Conservation (phyloP, 1,284 basidiomycete species). For the Apiotrichum mycotoxinovorans region DNA sequence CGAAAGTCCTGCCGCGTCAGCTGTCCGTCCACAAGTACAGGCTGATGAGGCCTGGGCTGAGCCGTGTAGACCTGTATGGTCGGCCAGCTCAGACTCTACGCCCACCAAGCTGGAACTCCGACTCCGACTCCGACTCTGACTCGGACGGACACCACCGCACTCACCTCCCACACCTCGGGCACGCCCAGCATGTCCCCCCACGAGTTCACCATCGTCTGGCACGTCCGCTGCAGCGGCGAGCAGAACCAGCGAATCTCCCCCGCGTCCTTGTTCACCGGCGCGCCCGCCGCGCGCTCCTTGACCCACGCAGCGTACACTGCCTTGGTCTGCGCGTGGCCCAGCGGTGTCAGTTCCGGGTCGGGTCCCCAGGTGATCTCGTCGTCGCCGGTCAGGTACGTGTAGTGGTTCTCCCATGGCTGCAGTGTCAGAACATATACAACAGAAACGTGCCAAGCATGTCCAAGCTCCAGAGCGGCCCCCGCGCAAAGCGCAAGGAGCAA, state of each 20-base stretch:
- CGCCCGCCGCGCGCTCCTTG: slow-evolving; percentile 55
- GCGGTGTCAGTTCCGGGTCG: slow-evolving; percentile 67
- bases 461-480: too few species aligned
- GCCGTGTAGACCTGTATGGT: too few species aligned
- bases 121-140: not conserved
- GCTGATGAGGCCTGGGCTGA: too few species aligned
- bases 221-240: slow-evolving; percentile 69
- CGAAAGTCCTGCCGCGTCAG: slow-evolving; percentile 31
- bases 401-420: slow-evolving; percentile 56
- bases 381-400: slow-evolving; percentile 67
- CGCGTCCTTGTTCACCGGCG: slow-evolving; percentile 58
- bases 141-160: not conserved
- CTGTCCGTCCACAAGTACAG: too few species aligned
- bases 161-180: slow-evolving; percentile 45
- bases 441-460: too few species aligned
- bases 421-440: too few species aligned
- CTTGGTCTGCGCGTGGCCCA: slow-evolving; percentile 64
- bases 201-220: slow-evolving; percentile 64
- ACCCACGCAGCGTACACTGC: slow-evolving; percentile 59
- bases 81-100: too few species aligned
- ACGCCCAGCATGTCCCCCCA: slow-evolving; percentile 55
- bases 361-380: slow-evolving; percentile 75
- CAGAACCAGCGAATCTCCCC: slow-evolving; percentile 57
- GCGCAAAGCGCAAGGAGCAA: too few species aligned
- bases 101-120: too few species aligned